Evolutionary conservation across 306 rosid species (phyloP), one percentile per base, ranked within the genome.

Genomic region (Prunus mongolica): DNA sequence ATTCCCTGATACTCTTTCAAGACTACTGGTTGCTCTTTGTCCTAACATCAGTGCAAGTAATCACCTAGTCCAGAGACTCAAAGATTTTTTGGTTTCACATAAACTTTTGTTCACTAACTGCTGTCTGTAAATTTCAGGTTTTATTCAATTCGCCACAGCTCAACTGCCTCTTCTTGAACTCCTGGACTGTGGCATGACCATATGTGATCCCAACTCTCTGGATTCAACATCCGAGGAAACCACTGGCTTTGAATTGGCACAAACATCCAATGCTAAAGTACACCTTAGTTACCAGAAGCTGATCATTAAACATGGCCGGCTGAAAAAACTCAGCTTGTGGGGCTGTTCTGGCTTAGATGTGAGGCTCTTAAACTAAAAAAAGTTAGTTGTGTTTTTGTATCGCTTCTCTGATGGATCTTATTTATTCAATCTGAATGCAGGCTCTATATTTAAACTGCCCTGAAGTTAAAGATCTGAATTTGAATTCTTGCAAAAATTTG

Each of bases 141-240:
- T 97, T 76, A 92, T 96, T 78, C 98, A 91, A 76, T 91, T 96
- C 85, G 98, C 98, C 41, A 86, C 98, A 8, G 96, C 97, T 76
- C 97, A 96, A 61, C 76, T 96, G 82, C 99, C 97, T 28, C 87
- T 70, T 68, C 98, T 96, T 79, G 98, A 96, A 82, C 96, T 92
- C 69, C 87, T 96, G 93, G 99, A 96, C 76, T 96, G 99, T 85
- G 99, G 99, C 83, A 88, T 89, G 99, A 87, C 97, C 62, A 87
- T 96, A 75, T 91, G 96, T 30, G 90, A 92, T 82, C 89, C 93
- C 65, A 76, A 89, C 84, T 78, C 82, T 64, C 80, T 52, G 14
- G 73, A 80, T 87, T 72, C 81, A 56, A 65, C 76, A 7, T 70
- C 79, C 16, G 91, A 79, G 0, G 86, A 81, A 74, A 76, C 49